These are phyloP conservation scores for Euphorbia lathyris DNA, from an alignment of 345 rosid genomes.

Conservation along the genomic window DNA sequence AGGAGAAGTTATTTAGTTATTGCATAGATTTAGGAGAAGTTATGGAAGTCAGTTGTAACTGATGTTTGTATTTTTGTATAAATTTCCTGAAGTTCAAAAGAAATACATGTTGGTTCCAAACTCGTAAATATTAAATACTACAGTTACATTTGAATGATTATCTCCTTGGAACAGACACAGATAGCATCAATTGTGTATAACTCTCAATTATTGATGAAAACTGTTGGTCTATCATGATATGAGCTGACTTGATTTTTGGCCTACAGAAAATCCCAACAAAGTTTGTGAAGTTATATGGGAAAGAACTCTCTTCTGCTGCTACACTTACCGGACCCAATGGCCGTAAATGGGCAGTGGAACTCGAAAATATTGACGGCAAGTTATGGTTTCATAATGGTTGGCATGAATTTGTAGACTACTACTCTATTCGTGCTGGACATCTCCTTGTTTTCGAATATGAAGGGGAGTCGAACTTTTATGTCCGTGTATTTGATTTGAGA, in stretches of 20 bases:
- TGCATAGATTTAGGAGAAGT: too few relatives aligned
- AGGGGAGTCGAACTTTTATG: slow-evolving; percentile 34
- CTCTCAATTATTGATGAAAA: not conserved
- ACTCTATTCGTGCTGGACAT: slow-evolving; percentile 31
- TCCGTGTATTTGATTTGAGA: slow-evolving; percentile 30
- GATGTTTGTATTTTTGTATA: too few relatives aligned
- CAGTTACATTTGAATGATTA: too few relatives aligned
- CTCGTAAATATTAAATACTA: too few relatives aligned
- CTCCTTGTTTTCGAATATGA: slow-evolving; percentile 38
- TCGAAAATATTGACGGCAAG: slow-evolving; percentile 20
- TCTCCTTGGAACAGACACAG: not conserved
- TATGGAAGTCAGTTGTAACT: too few relatives aligned
- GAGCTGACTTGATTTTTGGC: slow-evolving; percentile 6
- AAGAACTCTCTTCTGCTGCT: slow-evolving; percentile 30
- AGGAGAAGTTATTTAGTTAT: too few relatives aligned
- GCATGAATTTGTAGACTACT: slow-evolving; percentile 29
- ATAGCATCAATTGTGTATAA: too few relatives aligned
- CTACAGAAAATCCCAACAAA: slow-evolving; percentile 37
- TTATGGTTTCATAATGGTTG: slow-evolving; percentile 40
- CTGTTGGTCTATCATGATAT: not conserved
- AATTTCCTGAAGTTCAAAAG: too few relatives aligned
- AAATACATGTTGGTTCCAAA: too few relatives aligned
- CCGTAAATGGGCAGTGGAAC: slow-evolving; percentile 28
- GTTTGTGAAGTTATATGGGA: slow-evolving; percentile 37
- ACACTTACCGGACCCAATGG: slow-evolving; percentile 31